Percentiles rank a stretch among this genome's conserved stretches.
phyloP scores from a whole-genome alignment of 2,329 filamentous ascomycete genomes.

The Dactylellina parvicollis region DNA sequence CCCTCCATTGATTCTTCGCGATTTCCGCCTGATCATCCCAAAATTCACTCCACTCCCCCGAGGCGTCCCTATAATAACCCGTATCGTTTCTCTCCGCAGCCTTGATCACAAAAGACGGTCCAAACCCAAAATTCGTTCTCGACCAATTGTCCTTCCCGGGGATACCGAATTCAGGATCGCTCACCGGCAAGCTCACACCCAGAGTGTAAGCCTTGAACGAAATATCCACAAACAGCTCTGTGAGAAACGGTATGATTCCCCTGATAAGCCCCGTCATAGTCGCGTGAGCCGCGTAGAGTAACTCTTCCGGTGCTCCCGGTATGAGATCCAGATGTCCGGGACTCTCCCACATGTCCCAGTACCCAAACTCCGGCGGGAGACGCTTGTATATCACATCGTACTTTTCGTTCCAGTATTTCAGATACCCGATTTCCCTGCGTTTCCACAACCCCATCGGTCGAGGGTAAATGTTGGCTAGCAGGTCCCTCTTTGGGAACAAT shows the following conservation, averaged over 20 bases:
- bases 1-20: conserved; percentile 26
- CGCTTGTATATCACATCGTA: conserved; percentile 21
- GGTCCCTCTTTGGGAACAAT: conserved; percentile 4
- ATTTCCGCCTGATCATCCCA: conserved; percentile 30
- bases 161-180: conserved; percentile 8
- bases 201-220: background rate
- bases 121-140: background rate
- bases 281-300: conserved; percentile 8
- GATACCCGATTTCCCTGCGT: conserved; percentile 7
- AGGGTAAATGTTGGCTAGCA: conserved; percentile 1
- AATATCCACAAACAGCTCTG: conserved; percentile 18
- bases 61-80: background rate
- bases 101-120: background rate
- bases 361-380: conserved; percentile 8
- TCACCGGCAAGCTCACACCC: background rate
- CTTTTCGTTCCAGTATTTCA: conserved; percentile 12
- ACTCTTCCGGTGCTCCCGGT: background rate
- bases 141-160: background rate
- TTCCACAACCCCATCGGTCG: conserved; percentile 18
- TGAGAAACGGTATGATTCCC: background rate
- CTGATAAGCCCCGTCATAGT: conserved; percentile 1
- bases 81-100: conserved; percentile 14
- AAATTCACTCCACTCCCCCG: background rate
- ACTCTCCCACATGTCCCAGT: conserved; percentile 8
- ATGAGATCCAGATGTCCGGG: background rate